phyloP scores from a whole-genome alignment of 441 rosid species.

The Macaranga tanarius region DNA sequence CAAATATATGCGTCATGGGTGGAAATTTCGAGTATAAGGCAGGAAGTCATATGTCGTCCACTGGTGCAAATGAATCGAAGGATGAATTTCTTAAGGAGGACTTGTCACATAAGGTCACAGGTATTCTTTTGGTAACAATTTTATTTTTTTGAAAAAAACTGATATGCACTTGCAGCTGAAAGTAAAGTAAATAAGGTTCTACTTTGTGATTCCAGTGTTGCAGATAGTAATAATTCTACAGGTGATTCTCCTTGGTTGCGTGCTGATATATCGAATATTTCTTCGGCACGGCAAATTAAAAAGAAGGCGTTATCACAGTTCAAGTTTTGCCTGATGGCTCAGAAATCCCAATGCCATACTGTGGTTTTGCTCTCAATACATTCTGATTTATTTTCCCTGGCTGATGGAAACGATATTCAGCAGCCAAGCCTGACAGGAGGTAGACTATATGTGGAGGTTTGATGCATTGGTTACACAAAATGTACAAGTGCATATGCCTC shows the following conservation, averaged over 20 bases:
- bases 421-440: not conserved
- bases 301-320: constrained; percentile 39
- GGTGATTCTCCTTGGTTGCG: constrained; percentile 42
- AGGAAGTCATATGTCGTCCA: constrained; percentile 33
- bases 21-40: constrained; percentile 56
- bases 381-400: not conserved
- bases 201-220: constrained; percentile 54
- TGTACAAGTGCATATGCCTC: not conserved
- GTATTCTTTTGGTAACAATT: constrained; percentile 25
- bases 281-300: constrained; percentile 40
- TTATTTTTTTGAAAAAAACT: not conserved
- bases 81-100: constrained; percentile 34
- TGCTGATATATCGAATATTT: constrained; percentile 32
- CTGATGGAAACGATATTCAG: not conserved
- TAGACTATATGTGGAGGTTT: not conserved
- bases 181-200: constrained; percentile 7
- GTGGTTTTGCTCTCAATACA: not conserved
- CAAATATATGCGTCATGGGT: constrained; percentile 82
- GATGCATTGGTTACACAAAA: not conserved
- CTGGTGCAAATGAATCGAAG: constrained; percentile 31
- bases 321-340: not conserved
- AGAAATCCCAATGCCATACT: not conserved
- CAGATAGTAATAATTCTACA: constrained; percentile 57
- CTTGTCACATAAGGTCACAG: constrained; percentile 48
- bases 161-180: not conserved